Evolutionary conservation across 768 basidiomycete genomes (phyloP).

Genomic region (Collybiopsis luxurians): DNA sequence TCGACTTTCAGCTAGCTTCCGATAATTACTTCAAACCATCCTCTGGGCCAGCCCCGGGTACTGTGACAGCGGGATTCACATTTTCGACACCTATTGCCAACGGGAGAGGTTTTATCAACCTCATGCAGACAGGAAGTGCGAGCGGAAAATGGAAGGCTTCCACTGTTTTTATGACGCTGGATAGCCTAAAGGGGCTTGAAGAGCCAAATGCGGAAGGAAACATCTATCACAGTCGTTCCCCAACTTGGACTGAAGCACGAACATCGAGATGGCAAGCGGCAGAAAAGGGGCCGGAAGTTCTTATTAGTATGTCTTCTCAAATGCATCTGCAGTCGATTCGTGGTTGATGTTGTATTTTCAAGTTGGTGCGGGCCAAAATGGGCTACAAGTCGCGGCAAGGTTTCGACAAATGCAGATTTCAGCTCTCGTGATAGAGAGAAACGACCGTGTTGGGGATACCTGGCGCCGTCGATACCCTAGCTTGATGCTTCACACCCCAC

Average conservation of each 20-base stretch:
- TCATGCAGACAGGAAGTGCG: neutral
- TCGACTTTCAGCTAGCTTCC: no score
- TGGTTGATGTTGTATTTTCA: no score
- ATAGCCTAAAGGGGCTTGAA: conserved; percentile 16
- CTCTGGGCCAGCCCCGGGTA: no score
- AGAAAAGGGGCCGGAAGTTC: neutral
- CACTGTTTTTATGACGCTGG: conserved; percentile 9
- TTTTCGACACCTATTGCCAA: neutral
- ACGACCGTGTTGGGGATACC: conserved; percentile 33
- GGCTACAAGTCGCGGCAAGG: conserved; percentile 40
- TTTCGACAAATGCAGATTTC: conserved; percentile 38
- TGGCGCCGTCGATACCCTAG: conserved; percentile 44
- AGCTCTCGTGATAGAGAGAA: conserved; percentile 34
- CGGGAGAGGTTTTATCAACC: neutral
- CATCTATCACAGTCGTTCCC: neutral
- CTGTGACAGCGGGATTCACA: neutral
- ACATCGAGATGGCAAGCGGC: neutral
- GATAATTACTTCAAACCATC: no score
- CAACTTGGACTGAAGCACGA: neutral
- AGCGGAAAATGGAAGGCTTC: conserved; percentile 12
- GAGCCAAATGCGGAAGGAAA: conserved; percentile 9
- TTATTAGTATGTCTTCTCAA: neutral
- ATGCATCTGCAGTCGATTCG: no score
- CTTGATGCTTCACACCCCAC: conserved; percentile 40
- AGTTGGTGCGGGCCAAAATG: conserved; percentile 46